Evolutionary conservation across 352 stramenopile species (phyloP).

Genomic region (Phytophthora melonis): DNA sequence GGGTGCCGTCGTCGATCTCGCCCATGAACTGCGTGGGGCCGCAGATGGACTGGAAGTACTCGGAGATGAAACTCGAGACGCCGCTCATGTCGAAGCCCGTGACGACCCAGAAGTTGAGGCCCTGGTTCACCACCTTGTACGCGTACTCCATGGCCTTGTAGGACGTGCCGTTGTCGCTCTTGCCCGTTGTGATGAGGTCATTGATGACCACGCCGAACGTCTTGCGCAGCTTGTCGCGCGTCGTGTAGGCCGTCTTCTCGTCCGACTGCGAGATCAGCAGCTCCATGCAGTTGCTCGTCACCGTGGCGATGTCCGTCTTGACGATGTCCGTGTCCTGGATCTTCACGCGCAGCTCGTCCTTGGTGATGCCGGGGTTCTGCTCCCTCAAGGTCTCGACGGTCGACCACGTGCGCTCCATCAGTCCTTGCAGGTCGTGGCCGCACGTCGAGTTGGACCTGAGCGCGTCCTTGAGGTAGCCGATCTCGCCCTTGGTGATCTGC

Average conservation of each 20-base stretch:
- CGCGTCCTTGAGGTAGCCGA: constrained; percentile 34
- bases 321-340: no score
- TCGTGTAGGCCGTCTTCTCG: no score
- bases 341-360: no score
- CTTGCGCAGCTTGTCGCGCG: no score
- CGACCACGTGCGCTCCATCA: constrained; percentile 40
- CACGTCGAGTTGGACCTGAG: constrained; percentile 42
- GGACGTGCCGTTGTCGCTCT: constrained; percentile 44
- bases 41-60: no score
- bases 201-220: constrained; percentile 30
- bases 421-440: neutral
- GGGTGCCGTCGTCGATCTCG: no score
- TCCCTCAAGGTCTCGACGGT: constrained; percentile 32
- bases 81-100: constrained; percentile 36
- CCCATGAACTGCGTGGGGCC: no score
- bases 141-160: constrained; percentile 36
- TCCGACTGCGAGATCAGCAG: constrained; percentile 26
- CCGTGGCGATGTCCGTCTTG: no score
- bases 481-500: constrained; percentile 33
- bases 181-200: constrained; percentile 27
- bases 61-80: no score
- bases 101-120: constrained; percentile 21
- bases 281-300: no score
- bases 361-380: no score
- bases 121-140: constrained; percentile 26